phyloP scores from a whole-genome alignment of 192 early-diverging fungal genomes.

The Backusella tarrabulga region DNA sequence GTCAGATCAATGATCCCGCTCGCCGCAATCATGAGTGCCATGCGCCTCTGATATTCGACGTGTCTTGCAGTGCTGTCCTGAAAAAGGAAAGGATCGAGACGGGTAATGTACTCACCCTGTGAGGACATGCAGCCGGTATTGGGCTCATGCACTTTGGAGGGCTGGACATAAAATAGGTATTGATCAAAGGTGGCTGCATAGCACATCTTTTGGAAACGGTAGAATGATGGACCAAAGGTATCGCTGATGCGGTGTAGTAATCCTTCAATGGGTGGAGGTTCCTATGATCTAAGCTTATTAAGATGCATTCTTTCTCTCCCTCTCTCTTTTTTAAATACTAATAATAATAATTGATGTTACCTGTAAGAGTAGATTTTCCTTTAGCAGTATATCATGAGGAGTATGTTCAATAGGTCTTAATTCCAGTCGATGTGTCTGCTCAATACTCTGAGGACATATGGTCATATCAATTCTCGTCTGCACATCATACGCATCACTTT shows the following conservation, averaged over 20 bases:
- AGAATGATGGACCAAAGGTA: neutral
- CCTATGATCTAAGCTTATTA: conserved; percentile 12
- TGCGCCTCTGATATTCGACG: conserved; percentile 15
- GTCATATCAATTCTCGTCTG: neutral
- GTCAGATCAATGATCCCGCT: conserved; percentile 21
- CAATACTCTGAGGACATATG: conserved; percentile 32
- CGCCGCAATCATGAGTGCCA: neutral
- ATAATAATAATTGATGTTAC: neutral
- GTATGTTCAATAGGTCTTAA: conserved; percentile 18
- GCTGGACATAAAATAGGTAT: conserved; percentile 16
- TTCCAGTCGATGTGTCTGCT: conserved; percentile 32
- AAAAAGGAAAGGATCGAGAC: neutral
- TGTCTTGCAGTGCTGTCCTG: neutral
- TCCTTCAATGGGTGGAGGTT: conserved; percentile 26
- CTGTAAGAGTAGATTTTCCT: neutral
- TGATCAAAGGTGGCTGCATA: conserved; percentile 22
- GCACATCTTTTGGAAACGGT: neutral
- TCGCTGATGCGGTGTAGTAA: neutral
- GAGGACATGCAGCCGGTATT: neutral
- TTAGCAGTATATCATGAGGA: conserved; percentile 13
- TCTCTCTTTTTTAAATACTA: too few relatives aligned
- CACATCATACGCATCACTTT: neutral
- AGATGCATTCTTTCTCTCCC: neutral
- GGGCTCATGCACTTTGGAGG: conserved; percentile 9
- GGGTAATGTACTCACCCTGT: neutral